Evolutionary conservation across 345 rosid species (phyloP).

Genomic region (Mercurialis annua): DNA sequence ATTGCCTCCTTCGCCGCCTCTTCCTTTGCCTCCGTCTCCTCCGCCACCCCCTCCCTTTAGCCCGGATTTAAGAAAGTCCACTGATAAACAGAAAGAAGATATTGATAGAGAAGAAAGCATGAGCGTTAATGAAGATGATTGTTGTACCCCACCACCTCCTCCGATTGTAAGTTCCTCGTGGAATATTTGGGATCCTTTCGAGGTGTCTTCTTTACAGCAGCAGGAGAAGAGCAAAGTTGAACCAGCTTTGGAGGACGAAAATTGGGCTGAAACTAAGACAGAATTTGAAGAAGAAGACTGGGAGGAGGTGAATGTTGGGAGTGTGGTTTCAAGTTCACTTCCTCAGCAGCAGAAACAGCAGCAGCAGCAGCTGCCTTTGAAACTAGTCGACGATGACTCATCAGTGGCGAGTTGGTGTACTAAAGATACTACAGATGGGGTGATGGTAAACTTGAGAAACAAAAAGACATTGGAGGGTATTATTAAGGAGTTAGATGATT

Average conservation of each 20-base stretch:
- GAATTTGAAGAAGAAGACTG: conserved; percentile 65
- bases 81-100: conserved; percentile 29
- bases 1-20: conserved; percentile 46
- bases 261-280: conserved; percentile 65
- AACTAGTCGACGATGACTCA: conserved; percentile 46
- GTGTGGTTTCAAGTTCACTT: conserved; percentile 22
- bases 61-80: conserved; percentile 39
- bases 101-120: conserved; percentile 37
- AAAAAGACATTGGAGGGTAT: conserved; percentile 69
- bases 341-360: conserved; percentile 36
- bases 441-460: conserved; percentile 39
- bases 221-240: conserved; percentile 35
- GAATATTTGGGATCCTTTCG: conserved; percentile 53
- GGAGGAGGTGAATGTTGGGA: conserved; percentile 37
- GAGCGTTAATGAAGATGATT: conserved; percentile 34
- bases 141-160: conserved; percentile 42
- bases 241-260: conserved; percentile 46
- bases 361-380: conserved; percentile 13
- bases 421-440: conserved; percentile 41
- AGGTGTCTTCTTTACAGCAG: conserved; percentile 23
- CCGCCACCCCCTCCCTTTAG: conserved; percentile 80
- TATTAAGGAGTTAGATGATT: conserved; percentile 75
- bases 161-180: conserved; percentile 41
- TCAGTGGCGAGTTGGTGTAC: conserved; percentile 50
- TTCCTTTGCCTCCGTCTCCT: conserved; percentile 57